These are phyloP conservation scores for Penicillium paxilli DNA, from an alignment of 495 filamentous ascomycete genomes.

Conservation along the genomic window DNA sequence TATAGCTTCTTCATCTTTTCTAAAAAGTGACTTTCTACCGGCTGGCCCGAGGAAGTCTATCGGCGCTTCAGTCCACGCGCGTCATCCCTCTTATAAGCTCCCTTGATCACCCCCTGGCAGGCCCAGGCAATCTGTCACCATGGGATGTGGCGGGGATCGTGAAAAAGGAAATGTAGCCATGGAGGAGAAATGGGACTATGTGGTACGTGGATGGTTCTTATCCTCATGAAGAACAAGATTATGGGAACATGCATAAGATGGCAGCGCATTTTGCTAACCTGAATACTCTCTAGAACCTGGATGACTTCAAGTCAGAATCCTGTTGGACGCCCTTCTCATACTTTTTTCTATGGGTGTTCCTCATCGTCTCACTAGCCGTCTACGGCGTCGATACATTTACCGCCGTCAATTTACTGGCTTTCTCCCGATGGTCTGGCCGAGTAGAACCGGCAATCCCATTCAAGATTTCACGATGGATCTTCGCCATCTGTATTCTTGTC, in stretches of 20 bases:
- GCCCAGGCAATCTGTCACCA: constrained; percentile 42
- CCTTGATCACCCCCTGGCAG: constrained; percentile 31
- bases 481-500: constrained; percentile 81
- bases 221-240: constrained; percentile 1
- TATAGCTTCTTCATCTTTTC: constrained; percentile 3
- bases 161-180: constrained; percentile 67
- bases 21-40: constrained; percentile 37
- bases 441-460: constrained; percentile 69
- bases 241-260: not conserved
- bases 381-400: constrained; percentile 92
- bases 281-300: constrained; percentile 67
- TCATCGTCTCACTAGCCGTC: constrained; percentile 76
- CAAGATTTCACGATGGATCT: constrained; percentile 82
- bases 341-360: constrained; percentile 75
- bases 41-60: constrained; percentile 46
- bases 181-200: constrained; percentile 93
- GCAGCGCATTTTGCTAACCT: not conserved
- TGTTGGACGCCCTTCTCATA: constrained; percentile 80
- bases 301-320: constrained; percentile 82
- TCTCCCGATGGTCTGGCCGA: constrained; percentile 68
- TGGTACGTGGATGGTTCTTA: constrained; percentile 56
- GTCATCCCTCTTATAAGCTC: not conserved
- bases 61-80: constrained; percentile 4
- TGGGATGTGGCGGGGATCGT: constrained; percentile 74
- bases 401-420: constrained; percentile 83